Conservation (phyloP, 805 yeast genomes). For the Wickerhamiella qilinensis region DNA sequence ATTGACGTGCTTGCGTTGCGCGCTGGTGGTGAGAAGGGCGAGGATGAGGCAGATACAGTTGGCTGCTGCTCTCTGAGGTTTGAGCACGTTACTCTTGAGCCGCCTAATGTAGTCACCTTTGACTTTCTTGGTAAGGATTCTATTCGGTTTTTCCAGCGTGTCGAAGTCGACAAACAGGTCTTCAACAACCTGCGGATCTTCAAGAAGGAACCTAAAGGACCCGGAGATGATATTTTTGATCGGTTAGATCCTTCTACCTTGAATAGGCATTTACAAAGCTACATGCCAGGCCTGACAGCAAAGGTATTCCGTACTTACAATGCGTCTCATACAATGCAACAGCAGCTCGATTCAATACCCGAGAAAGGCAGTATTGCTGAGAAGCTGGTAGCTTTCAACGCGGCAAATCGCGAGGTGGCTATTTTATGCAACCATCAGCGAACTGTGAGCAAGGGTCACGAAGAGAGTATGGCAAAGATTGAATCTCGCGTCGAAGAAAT, state of each 20-base stretch:
- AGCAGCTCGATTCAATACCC: slow-evolving; percentile 70
- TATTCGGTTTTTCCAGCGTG: slow-evolving; percentile 80
- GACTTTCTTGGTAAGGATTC: slow-evolving; percentile 95
- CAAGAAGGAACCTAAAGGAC: slow-evolving; percentile 74
- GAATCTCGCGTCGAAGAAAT: slow-evolving; percentile 63
- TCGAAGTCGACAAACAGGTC: slow-evolving; percentile 80
- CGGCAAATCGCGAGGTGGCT: slow-evolving; percentile 92
- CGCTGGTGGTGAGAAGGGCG: slow-evolving; percentile 97
- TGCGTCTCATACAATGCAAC: slow-evolving; percentile 95
- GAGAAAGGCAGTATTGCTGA: slow-evolving; percentile 79
- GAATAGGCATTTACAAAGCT: slow-evolving; percentile 74
- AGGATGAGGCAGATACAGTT: slow-evolving; percentile 95
- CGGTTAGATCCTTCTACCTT: slow-evolving; percentile 68
- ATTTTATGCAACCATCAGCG: slow-evolving; percentile 95
- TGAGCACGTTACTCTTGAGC: slow-evolving; percentile 74
- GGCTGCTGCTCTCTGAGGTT: slow-evolving; percentile 91
- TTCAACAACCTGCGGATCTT: slow-evolving; percentile 77
- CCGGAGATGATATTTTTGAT: slow-evolving; percentile 88
- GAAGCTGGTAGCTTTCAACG: slow-evolving; percentile 74
- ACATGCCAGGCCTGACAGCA: slow-evolving; percentile 88
- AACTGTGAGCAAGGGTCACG: slow-evolving; percentile 75
- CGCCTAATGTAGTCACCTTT: slow-evolving; percentile 73
- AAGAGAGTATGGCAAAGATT: slow-evolving; percentile 62
- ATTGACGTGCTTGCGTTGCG: slow-evolving; percentile 87
- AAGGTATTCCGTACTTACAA: slow-evolving; percentile 95